These are phyloP conservation scores for Pseudozyma hubeiensis DNA, from an alignment of 1,284 basidiomycete species.

Conservation along the genomic window DNA sequence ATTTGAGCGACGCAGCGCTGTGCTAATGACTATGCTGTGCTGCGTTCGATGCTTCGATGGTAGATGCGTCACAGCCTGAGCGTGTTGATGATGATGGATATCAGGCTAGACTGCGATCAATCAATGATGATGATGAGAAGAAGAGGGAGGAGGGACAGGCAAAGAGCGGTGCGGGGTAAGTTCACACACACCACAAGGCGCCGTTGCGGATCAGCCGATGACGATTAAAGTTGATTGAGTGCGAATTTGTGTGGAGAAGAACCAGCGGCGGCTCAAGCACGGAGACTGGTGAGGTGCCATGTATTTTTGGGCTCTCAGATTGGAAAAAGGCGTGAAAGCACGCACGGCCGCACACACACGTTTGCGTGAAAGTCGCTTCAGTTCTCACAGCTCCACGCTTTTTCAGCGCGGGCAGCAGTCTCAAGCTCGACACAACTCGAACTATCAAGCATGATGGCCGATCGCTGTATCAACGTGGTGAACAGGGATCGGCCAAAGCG, in stretches of 20 bases:
- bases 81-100: not conserved
- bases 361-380: not conserved
- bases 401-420: not conserved
- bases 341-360: too few species aligned
- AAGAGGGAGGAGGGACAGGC: too few species aligned
- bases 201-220: not conserved
- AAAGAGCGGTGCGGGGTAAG: not conserved
- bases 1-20: not conserved
- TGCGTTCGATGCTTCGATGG: too few species aligned
- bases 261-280: too few species aligned
- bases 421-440: too few species aligned
- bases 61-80: too few species aligned
- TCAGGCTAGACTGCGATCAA: not conserved
- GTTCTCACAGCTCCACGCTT: not conserved
- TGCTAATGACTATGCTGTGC: too few species aligned
- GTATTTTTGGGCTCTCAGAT: not conserved
- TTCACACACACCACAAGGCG: not conserved
- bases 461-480: too few species aligned
- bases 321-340: conserved; percentile 3
- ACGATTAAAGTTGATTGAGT: not conserved
- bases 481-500: too few species aligned
- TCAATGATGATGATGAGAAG: not conserved
- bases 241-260: conserved; percentile 10
- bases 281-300: too few species aligned
- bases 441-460: too few species aligned